Conservation (phyloP, 306 rosid genomes). For the Spatholobus suberectus region DNA sequence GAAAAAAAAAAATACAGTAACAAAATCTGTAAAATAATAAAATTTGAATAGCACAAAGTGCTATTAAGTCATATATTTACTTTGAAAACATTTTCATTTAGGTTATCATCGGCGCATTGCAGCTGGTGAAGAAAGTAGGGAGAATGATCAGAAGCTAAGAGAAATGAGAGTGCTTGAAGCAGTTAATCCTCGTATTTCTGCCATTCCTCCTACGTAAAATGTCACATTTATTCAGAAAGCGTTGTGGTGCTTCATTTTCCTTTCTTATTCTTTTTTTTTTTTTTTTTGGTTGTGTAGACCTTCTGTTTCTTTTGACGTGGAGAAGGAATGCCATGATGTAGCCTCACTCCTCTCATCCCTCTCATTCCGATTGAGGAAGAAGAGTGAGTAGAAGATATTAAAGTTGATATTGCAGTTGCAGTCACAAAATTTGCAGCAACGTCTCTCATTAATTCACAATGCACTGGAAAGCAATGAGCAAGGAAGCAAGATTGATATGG, state of each 20-base stretch:
- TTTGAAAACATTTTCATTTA: conserved; percentile 53
- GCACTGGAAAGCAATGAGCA: conserved; percentile 49
- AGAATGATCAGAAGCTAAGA: conserved; percentile 58
- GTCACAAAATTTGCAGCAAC: background rate
- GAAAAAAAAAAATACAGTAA: too few relatives aligned
- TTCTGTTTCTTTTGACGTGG: conserved; percentile 49
- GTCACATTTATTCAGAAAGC: conserved; percentile 12
- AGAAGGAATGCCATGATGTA: conserved; percentile 54
- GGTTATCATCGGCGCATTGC: conserved; percentile 56
- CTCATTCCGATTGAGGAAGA: conserved; percentile 69
- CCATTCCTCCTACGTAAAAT: conserved; percentile 70
- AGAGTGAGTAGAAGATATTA: background rate
- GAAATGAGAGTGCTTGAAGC: conserved; percentile 71
- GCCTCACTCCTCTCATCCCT: conserved; percentile 61
- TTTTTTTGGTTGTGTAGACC: conserved; percentile 62
- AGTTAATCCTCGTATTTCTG: conserved; percentile 65
- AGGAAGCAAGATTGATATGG: conserved; percentile 60
- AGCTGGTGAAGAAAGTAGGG: conserved; percentile 73
- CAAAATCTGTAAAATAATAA: too few relatives aligned
- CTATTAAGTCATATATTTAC: too few relatives aligned
- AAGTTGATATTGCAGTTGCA: too few relatives aligned
- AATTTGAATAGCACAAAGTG: too few relatives aligned
- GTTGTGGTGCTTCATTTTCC: background rate
- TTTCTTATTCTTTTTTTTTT: background rate
- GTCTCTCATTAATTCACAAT: conserved; percentile 24